A percentile compares a stretch with the other conserved stretches of the same genome.
Conservation (phyloP, 2,329 filamentous ascomycete species). For the Fusarium sp. region DNA sequence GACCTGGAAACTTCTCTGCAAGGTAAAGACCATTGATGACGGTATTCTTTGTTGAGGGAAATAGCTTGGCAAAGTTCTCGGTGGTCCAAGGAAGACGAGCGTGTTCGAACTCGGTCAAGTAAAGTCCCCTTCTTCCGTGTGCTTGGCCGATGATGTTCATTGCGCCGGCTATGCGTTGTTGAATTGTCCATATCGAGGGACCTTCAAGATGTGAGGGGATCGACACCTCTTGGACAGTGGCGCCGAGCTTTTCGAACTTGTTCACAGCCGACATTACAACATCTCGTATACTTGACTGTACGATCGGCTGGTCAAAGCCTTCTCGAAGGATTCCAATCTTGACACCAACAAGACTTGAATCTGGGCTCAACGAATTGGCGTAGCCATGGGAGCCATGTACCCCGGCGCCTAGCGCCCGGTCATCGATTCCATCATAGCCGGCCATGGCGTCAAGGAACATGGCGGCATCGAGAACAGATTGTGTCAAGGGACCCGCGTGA, state of each 20-base stretch:
- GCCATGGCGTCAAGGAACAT: conserved; percentile 58
- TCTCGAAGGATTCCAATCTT: conserved; percentile 60
- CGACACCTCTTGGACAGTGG: conserved; percentile 62
- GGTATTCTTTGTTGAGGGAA: conserved; percentile 66
- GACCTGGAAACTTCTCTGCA: conserved; percentile 55
- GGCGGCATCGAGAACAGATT: conserved; percentile 56
- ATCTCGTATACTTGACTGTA: conserved; percentile 55
- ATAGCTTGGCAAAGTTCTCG: conserved; percentile 63
- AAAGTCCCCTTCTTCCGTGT: conserved; percentile 60
- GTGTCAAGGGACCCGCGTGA: conserved; percentile 60
- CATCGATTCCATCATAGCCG: conserved; percentile 63
- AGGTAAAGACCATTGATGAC: conserved; percentile 65
- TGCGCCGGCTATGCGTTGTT: conserved; percentile 59
- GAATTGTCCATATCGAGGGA: conserved; percentile 63
- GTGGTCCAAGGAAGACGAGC: conserved; percentile 60
- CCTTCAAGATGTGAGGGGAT: conserved; percentile 62
- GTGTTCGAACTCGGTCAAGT: conserved; percentile 63
- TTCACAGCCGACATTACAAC: conserved; percentile 57
- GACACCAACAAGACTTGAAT: conserved; percentile 39
- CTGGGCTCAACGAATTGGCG: neutral
- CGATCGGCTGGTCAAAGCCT: conserved; percentile 55
- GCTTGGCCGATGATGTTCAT: conserved; percentile 58
- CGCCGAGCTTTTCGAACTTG: conserved; percentile 59
- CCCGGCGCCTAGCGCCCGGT: conserved; percentile 53
- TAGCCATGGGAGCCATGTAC: conserved; percentile 44